Percentiles rank a stretch among this genome's conserved stretches.
Conservation (phyloP, 163 green algal species). For the Chlorella variabilis region DNA sequence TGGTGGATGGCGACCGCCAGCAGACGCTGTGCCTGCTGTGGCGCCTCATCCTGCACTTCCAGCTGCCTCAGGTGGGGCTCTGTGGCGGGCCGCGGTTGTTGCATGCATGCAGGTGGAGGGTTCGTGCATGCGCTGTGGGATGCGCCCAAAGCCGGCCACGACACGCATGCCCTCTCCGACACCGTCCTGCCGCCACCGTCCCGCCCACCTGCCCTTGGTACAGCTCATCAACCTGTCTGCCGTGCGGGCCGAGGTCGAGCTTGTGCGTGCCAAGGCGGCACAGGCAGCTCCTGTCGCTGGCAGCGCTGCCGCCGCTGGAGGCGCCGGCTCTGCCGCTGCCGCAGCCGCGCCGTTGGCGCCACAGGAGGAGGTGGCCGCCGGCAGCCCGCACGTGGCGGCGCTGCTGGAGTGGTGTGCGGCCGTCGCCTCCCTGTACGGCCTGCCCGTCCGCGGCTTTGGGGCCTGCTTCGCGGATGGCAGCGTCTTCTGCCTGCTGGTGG, state of each 20-base stretch:
- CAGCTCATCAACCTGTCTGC: conserved; percentile 45
- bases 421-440: conserved; percentile 59
- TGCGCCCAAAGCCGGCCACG: too few relatives aligned
- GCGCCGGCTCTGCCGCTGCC: too few relatives aligned
- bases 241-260: conserved; percentile 55
- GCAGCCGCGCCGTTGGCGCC: not conserved
- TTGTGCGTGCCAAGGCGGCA: conserved; percentile 36
- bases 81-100: too few relatives aligned
- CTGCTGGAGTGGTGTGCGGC: conserved; percentile 77
- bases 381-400: conserved; percentile 21
- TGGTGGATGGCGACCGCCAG: conserved; percentile 74
- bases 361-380: not conserved
- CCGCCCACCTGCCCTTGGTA: conserved; percentile 19
- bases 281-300: not conserved
- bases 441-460: conserved; percentile 55
- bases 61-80: conserved; percentile 60
- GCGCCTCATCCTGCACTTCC: conserved; percentile 55
- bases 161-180: not conserved
- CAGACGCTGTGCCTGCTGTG: conserved; percentile 74
- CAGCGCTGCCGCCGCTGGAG: not conserved
- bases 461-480: conserved; percentile 73
- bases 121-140: too few relatives aligned
- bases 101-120: not conserved
- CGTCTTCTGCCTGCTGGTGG: conserved; percentile 79
- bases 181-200: too few relatives aligned